Conservation (phyloP, 257 asterid genomes). For the Agastache rugosa region DNA sequence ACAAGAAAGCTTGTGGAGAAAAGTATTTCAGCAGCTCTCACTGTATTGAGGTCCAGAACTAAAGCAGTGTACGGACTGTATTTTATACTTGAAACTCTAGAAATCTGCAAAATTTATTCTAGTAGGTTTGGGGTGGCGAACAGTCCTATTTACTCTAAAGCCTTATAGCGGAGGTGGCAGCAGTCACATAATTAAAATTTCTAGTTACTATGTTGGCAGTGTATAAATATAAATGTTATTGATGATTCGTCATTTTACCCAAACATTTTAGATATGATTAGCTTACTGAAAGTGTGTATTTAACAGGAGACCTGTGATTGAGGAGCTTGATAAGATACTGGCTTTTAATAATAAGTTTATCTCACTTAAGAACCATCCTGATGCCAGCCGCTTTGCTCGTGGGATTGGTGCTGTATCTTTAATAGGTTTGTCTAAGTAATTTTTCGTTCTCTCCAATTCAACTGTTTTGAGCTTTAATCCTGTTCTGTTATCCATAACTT, state of each 20-base stretch:
- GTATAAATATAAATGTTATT: neutral
- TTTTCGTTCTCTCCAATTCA: constrained; percentile 25
- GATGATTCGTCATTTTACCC: constrained; percentile 1
- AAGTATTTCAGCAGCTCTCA: constrained; percentile 72
- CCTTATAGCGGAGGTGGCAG: neutral
- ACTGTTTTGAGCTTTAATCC: constrained; percentile 3
- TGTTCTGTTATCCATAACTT: constrained; percentile 28
- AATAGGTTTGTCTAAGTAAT: constrained; percentile 54
- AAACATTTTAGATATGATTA: neutral
- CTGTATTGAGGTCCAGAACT: constrained; percentile 75
- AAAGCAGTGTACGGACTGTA: constrained; percentile 59
- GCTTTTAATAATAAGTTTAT: constrained; percentile 71
- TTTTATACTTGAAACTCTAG: constrained; percentile 27
- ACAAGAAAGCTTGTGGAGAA: constrained; percentile 85
- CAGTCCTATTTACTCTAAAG: constrained; percentile 22
- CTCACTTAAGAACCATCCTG: constrained; percentile 79
- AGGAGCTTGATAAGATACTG: constrained; percentile 82
- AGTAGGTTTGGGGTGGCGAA: neutral
- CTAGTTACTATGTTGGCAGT: constrained; percentile 12
- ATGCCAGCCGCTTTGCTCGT: constrained; percentile 77
- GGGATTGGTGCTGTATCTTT: constrained; percentile 87
- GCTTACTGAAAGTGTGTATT: constrained; percentile 26
- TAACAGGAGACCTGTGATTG: constrained; percentile 67
- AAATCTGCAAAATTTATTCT: constrained; percentile 20
- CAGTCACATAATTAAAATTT: constrained; percentile 6